Evolutionary conservation across 306 rosid genomes (phyloP), one percentile per base, ranked within the genome.

Genomic region (Trichosanthes truncata): DNA sequence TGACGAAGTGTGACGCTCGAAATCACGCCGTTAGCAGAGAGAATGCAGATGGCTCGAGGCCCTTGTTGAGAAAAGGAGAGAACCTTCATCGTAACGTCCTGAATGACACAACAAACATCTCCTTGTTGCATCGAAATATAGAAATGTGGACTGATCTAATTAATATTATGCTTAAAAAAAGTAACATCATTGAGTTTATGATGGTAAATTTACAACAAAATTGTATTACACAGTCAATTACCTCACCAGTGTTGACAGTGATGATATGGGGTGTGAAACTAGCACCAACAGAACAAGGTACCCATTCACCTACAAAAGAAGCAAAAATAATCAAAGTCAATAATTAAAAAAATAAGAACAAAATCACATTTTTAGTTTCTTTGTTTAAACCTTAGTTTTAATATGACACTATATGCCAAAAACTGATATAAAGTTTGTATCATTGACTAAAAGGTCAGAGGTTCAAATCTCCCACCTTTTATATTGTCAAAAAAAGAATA

Each of bases 11-110:
- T 92, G 48, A 90, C 97, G 26, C 98, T 92, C 20, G 97, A 92
- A 84, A 94, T 92, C 56, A 92, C 91, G 63, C 98, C 98, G 80
- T 87, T 92, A 14, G 98, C 98, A 1, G 98, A 92, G 67, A 94
- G 94, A 81, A 94, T 86, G 86, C 98, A 94, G 55, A 94, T 85
- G 61, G 96, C 88, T 84, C 90, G 93, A 51, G 96, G 93, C 62
- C 97, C 98, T 89, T 94, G 98, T 89, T 90, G 98, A 81, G 98
- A 94, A 87, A 94, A 94, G n/a, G 98, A 92, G 87, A 94, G 92
- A 75, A 94, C 81, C 86, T 94, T 94, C 98, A 91, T 90, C 17
- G 92, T 92, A 74, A 94, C 88, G 79, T 94, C 98, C 98, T 94
- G 76, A 82, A 76, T n/a, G n/a, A 29, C 9, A 4, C 9, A 31